Conservation (phyloP, 306 rosid genomes). For the Betula pendula region DNA sequence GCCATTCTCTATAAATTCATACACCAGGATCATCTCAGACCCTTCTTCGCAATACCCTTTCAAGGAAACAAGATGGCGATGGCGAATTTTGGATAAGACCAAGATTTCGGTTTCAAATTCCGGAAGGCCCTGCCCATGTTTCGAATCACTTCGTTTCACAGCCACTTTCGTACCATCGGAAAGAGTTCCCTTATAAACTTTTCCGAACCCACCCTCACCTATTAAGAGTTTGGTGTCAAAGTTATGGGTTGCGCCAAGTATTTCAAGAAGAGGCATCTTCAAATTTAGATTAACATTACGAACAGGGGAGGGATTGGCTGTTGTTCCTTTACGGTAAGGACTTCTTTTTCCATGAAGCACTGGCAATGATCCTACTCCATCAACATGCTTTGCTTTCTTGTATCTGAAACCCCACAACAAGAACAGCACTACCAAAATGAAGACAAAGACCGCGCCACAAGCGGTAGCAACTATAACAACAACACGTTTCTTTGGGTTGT, state of each 20-base stretch:
- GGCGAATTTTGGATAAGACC: slow-evolving; percentile 59
- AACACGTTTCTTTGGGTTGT: background rate
- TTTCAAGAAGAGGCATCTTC: slow-evolving; percentile 39
- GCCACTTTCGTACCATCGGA: slow-evolving; percentile 41
- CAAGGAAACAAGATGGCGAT: slow-evolving; percentile 53
- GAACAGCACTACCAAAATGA: slow-evolving; percentile 1
- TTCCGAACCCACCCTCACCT: slow-evolving; percentile 62
- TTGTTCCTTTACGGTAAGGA: slow-evolving; percentile 33
- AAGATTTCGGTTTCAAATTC: slow-evolving; percentile 57
- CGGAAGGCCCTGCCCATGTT: slow-evolving; percentile 48
- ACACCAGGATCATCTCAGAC: slow-evolving; percentile 55
- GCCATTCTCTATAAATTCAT: slow-evolving; percentile 54
- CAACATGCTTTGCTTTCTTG: slow-evolving; percentile 22
- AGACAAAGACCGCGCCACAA: slow-evolving; percentile 30
- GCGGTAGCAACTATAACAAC: slow-evolving; percentile 27
- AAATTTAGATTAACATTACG: slow-evolving; percentile 39
- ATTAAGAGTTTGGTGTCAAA: slow-evolving; percentile 35
- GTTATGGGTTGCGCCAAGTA: slow-evolving; percentile 43
- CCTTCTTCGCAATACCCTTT: slow-evolving; percentile 55
- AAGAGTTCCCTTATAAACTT: slow-evolving; percentile 49
- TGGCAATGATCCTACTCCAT: slow-evolving; percentile 30
- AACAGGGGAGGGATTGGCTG: slow-evolving; percentile 35
- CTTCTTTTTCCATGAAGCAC: slow-evolving; percentile 28
- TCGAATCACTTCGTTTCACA: slow-evolving; percentile 52
- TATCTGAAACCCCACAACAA: slow-evolving; percentile 28